Base-by-base conservation (phyloP, 352 stramenopile species). In the Aphanomyces euteiches region DNA sequence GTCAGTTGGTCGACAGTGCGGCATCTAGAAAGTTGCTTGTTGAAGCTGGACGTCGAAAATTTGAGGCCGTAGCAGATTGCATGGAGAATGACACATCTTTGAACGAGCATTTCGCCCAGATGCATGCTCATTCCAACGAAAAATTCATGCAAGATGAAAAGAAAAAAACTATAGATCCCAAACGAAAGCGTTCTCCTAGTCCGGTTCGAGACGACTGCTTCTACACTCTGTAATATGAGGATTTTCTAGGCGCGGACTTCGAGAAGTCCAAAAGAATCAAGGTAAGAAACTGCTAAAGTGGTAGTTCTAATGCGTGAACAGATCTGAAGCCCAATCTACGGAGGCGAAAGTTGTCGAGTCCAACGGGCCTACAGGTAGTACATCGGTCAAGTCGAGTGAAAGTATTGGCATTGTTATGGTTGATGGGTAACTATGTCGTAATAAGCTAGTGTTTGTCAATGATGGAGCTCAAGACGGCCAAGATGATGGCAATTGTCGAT, bases 1-100 rank as follows among this genome's bases (percentile, higher is more conserved):
- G 77, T 56, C 84, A 88, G 56, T 73, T 96, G 5, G 85, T 94
- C 5, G 78, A 82, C 10, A 96, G 84, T 53, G 88, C 88, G 2
- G 68, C 75, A 3, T 81, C 92, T 57, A 79, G 88, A 1, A 82
- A 82, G 40, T 60, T 96, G 1, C 73, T 94, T 10, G 82, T 96
- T 69, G 72, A 74, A 5, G 81, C 88, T 3, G 45, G 79, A 19
- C 75, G 79, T 45, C 61, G 75, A 0, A 43, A 47, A 41, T 92
- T 90, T 74, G 58, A 75, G 5, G 56, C 75, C 37, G 78, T 90
- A 5, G 72, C 63, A 19, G 78, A 79, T 56, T 75, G 76, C 0
- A 54, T 88, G 28, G 74, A 84, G 67, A 77, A 75, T n/a, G 75
- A 87, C 58, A 74, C 71, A 56, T 64, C 63, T 58, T 53, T 92